These are phyloP conservation scores for Fusarium sp. DNA, from an alignment of 2,329 filamentous ascomycete genomes.

Conservation along the genomic window DNA sequence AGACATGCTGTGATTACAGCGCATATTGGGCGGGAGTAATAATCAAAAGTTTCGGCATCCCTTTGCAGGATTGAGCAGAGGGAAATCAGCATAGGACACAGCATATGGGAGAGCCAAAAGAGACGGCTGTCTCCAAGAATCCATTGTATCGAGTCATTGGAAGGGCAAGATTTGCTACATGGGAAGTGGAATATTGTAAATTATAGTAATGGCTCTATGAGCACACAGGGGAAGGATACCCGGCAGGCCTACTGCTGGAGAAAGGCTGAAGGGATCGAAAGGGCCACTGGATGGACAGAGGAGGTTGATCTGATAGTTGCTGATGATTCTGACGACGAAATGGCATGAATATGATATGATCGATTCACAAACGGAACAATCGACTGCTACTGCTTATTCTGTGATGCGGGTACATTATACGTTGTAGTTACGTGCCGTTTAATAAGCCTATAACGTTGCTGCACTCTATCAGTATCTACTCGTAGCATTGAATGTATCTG, in stretches of 20 bases:
- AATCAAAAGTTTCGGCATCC: slow-evolving; percentile 43
- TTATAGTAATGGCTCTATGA: slow-evolving; percentile 44
- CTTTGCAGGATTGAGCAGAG: slow-evolving; percentile 40
- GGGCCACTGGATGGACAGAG: slow-evolving; percentile 20
- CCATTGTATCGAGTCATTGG: slow-evolving; percentile 37
- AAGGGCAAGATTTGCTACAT: slow-evolving; percentile 25
- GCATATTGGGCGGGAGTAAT: slow-evolving; percentile 46
- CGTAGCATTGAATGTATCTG: background rate
- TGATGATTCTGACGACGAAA: slow-evolving; percentile 51
- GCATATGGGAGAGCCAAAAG: slow-evolving; percentile 31
- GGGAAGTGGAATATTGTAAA: slow-evolving; percentile 44
- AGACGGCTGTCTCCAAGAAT: slow-evolving; percentile 32
- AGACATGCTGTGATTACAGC: slow-evolving; percentile 48
- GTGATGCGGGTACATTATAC: background rate
- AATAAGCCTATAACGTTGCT: background rate
- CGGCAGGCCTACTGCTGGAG: slow-evolving; percentile 18
- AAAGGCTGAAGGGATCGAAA: slow-evolving; percentile 20
- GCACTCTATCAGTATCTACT: slow-evolving; percentile 7
- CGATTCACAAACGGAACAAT: slow-evolving; percentile 39
- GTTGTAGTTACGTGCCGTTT: background rate
- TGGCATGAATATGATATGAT: slow-evolving; percentile 54
- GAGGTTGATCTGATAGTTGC: slow-evolving; percentile 46
- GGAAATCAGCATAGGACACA: slow-evolving; percentile 34
- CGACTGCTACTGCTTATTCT: background rate
- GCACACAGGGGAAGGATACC: slow-evolving; percentile 24